These are phyloP conservation scores for Combretum micranthum DNA, from an alignment of 345 rosid species.

Conservation along the genomic window DNA sequence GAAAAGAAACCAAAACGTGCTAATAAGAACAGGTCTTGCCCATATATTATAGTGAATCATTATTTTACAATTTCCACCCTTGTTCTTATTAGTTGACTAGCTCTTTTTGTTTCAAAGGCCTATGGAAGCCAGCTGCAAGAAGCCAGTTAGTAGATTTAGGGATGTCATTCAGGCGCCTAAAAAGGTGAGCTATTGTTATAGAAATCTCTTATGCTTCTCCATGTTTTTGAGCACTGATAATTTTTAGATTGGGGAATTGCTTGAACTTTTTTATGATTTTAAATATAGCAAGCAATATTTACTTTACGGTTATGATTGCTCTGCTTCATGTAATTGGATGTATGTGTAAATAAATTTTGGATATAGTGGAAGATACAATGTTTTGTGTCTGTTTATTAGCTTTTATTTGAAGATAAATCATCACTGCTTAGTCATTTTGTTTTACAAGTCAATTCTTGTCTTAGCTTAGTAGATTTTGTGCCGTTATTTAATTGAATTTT, in stretches of 20 bases:
- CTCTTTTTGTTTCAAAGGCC: conserved; percentile 35
- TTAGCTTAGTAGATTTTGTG: no score
- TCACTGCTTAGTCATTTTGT: no score
- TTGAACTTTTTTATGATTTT: background rate
- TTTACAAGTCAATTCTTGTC: no score
- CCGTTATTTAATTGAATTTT: no score
- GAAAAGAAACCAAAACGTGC: conserved; percentile 49
- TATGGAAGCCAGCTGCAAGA: conserved; percentile 62
- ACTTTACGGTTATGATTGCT: background rate
- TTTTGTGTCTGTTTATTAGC: background rate
- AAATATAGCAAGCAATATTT: background rate
- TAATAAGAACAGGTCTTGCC: conserved; percentile 62
- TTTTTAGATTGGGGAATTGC: no score
- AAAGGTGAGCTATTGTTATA: conserved; percentile 32
- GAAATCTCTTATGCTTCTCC: background rate
- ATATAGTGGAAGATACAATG: background rate
- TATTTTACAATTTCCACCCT: background rate
- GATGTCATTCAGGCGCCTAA: conserved; percentile 75
- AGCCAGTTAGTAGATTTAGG: conserved; percentile 68
- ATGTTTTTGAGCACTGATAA: background rate
- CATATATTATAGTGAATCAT: background rate
- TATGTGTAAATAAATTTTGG: no score
- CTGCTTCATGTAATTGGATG: no score
- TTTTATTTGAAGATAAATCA: no score
- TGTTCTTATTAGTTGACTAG: background rate